These are phyloP conservation scores for Jamesozyma lodderae DNA, from an alignment of 805 yeast species.

Conservation along the genomic window DNA sequence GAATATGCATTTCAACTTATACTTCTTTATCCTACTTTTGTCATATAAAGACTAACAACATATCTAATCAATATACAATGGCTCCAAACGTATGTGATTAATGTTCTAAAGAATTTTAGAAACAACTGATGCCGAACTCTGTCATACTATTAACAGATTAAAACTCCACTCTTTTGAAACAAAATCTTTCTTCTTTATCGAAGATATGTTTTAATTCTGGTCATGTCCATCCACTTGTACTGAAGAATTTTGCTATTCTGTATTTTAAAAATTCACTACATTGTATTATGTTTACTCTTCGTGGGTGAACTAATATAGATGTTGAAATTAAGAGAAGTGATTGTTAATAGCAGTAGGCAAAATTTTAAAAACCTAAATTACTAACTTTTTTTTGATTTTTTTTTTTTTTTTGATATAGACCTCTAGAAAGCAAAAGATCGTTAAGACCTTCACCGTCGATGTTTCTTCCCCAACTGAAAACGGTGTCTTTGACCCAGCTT, in stretches of 20 bases:
- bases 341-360: constrained; percentile 35
- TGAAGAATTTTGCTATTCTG: constrained; percentile 18
- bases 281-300: not conserved
- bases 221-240: not conserved
- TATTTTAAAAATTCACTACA: constrained; percentile 26
- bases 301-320: not conserved
- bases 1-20: not conserved
- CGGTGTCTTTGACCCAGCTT: constrained; percentile 95
- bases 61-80: constrained; percentile 31
- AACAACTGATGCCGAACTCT: not conserved
- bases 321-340: constrained; percentile 16
- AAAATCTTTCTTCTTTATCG: not conserved
- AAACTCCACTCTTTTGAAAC: not conserved
- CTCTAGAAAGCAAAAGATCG: constrained; percentile 72
- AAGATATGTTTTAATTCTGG: not conserved
- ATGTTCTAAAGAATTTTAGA: not conserved
- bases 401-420: constrained; percentile 39
- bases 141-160: not conserved
- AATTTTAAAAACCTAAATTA: not conserved
- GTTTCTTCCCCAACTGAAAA: constrained; percentile 94
- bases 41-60: constrained; percentile 2
- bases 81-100: constrained; percentile 80
- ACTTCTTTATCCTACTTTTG: too few species aligned
- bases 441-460: constrained; percentile 90
- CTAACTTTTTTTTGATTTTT: constrained; percentile 5